phyloP scores from a whole-genome alignment of 768 basidiomycete species.

The Boletus insuetus region DNA sequence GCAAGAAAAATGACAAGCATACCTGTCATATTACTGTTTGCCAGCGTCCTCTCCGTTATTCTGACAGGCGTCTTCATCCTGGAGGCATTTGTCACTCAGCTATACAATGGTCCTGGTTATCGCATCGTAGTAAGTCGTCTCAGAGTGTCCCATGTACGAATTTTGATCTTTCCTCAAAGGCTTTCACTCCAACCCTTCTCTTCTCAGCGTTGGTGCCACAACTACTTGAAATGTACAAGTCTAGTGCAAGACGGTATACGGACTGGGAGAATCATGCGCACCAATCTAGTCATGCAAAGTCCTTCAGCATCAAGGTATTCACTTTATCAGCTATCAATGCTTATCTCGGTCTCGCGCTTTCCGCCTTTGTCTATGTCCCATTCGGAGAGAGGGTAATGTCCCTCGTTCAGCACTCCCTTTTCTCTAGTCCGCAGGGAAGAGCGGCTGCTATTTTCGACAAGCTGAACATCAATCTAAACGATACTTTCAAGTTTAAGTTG shows the following conservation, averaged over 20 bases:
- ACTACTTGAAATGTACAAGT: conserved; percentile 70
- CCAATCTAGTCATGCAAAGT: conserved; percentile 70
- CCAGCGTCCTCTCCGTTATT: conserved; percentile 61
- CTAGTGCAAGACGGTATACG: conserved; percentile 66
- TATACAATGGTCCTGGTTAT: conserved; percentile 88
- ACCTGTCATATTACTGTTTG: conserved; percentile 74
- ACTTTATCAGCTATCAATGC: conserved; percentile 85
- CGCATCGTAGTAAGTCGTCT: conserved; percentile 62
- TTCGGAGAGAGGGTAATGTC: conserved; percentile 86
- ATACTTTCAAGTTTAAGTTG: conserved; percentile 31
- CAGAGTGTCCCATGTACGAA: too few species aligned
- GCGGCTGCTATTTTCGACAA: conserved; percentile 19
- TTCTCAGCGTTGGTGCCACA: conserved; percentile 81
- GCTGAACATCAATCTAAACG: conserved; percentile 22
- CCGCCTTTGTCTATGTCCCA: conserved; percentile 95
- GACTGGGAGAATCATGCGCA: conserved; percentile 91
- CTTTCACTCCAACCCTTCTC: conserved; percentile 78
- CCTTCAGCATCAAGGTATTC: conserved; percentile 89
- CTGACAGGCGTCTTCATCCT: conserved; percentile 82
- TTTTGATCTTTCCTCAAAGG: conserved; percentile 37
- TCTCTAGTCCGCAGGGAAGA: conserved; percentile 17
- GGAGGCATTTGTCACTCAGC: conserved; percentile 84
- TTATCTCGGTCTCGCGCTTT: conserved; percentile 86
- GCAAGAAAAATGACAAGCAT: conserved; percentile 62
- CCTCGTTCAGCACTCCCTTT: conserved; percentile 36